phyloP scores from a whole-genome alignment of 768 basidiomycete species.

The Daedalea quercina region DNA sequence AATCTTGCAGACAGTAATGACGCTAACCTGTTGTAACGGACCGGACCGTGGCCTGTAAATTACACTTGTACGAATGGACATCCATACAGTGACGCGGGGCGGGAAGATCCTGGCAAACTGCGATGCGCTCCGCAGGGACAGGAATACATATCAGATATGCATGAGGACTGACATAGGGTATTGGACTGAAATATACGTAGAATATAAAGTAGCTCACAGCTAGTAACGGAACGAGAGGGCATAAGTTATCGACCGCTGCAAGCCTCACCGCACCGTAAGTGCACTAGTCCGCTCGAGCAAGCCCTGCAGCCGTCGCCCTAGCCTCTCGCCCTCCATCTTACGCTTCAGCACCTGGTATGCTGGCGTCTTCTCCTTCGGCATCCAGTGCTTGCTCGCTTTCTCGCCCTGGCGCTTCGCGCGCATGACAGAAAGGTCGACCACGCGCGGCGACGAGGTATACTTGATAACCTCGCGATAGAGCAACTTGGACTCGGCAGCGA shows the following conservation, averaged over 20 bases:
- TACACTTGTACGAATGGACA: no score
- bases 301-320: conserved; percentile 64
- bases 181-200: conserved; percentile 9
- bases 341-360: conserved; percentile 76
- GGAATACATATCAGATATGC: no score
- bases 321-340: conserved; percentile 65
- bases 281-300: conserved; percentile 60
- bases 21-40: no score
- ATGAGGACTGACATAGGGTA: conserved; percentile 11
- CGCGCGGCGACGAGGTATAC: conserved; percentile 74
- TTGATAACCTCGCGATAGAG: conserved; percentile 86
- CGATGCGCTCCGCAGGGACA: no score
- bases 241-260: background rate
- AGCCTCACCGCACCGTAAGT: conserved; percentile 8
- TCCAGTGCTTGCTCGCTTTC: conserved; percentile 53
- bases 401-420: conserved; percentile 46
- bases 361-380: conserved; percentile 74
- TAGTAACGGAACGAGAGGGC: background rate
- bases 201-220: conserved; percentile 3
- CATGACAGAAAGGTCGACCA: conserved; percentile 76
- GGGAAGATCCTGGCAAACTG: no score
- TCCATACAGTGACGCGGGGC: no score
- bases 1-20: no score
- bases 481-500: conserved; percentile 77
- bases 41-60: no score